A percentile compares a stretch with the other conserved stretches of the same genome.
Conservation (phyloP, 2,329 filamentous ascomycete species). For the Knufia fluminis region DNA sequence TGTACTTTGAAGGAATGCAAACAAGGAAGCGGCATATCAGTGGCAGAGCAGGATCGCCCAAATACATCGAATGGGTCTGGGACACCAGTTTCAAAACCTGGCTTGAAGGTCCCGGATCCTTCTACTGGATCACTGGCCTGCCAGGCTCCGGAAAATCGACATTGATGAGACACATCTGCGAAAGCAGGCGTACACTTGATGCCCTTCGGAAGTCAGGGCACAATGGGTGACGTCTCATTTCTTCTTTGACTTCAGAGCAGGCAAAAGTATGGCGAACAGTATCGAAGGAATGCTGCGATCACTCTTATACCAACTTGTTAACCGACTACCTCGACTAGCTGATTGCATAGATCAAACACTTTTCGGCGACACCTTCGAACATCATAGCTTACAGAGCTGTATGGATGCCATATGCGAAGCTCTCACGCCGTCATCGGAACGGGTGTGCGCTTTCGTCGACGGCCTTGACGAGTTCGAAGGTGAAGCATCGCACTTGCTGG, state of each 20-base stretch:
- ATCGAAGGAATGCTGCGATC: conserved; percentile 2
- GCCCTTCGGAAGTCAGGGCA: background rate
- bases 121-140: conserved; percentile 25
- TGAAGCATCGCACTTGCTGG: background rate
- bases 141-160: conserved; percentile 38
- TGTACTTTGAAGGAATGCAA: conserved; percentile 6
- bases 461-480: conserved; percentile 9
- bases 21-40: background rate
- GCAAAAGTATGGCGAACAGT: background rate
- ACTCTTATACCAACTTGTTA: conserved; percentile 3
- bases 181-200: background rate
- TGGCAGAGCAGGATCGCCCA: background rate
- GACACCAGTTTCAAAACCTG: background rate
- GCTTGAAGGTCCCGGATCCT: background rate
- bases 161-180: conserved; percentile 25
- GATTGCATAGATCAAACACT: background rate
- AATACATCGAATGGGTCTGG: conserved; percentile 6
- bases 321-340: background rate
- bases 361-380: background rate
- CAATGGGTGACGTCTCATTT: background rate
- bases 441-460: conserved; percentile 7
- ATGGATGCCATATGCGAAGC: conserved; percentile 3
- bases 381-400: background rate
- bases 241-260: conserved; percentile 6
- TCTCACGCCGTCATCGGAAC: background rate